Base-by-base conservation (phyloP, 371 early-diverging fungal genomes). In the Mucor saturninus region DNA sequence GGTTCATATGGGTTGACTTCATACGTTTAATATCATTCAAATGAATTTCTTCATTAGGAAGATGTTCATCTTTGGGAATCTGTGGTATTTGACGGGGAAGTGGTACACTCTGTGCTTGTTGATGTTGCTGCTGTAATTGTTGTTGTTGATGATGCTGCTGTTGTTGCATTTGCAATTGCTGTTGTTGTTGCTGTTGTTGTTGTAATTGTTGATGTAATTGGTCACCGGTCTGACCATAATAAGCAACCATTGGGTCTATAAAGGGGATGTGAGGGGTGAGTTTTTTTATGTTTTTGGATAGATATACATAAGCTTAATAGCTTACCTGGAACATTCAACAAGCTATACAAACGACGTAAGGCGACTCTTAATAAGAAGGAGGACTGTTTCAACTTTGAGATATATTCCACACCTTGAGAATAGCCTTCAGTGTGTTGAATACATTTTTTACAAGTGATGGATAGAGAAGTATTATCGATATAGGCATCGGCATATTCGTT, bases 361-460 rank as follows among this genome's bases (percentile, higher is more conserved):
- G 95, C 92, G 37, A 93, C 89, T 0, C 91, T 79, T 62, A 97
- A 78, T 52, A 96, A 73, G 69, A 95, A 95, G 9, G 90, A 88
- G 66, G 94, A 97, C 73, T 97, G 95, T 62, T 94, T 90, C 29
- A 97, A 81, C 67, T 93, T 92, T n/a, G 96, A 88, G 0, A 96
- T 86, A 61, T 80, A 75, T 59, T 85, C 83, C 52, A 94, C 91
- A 9, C 92, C 91, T 9, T 75, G 73, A 14, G 57, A 42, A 5
- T 67, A 65, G 9, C 67, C 63, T 0, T 76, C 66, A 9, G 42
- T 55, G 8, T 54, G n/a, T 67, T 56, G 5, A 68, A 83, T 38
- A 75, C 84, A 65, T 72, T 64, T 66, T 60, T 71, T 62, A 74
- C 85, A 83, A 76, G 88, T 50, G 37, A 79, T 14, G 39, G 77